phyloP scores from a whole-genome alignment of 2,329 filamentous ascomycete genomes.

The Phaeosphaeriaceae sp. region DNA sequence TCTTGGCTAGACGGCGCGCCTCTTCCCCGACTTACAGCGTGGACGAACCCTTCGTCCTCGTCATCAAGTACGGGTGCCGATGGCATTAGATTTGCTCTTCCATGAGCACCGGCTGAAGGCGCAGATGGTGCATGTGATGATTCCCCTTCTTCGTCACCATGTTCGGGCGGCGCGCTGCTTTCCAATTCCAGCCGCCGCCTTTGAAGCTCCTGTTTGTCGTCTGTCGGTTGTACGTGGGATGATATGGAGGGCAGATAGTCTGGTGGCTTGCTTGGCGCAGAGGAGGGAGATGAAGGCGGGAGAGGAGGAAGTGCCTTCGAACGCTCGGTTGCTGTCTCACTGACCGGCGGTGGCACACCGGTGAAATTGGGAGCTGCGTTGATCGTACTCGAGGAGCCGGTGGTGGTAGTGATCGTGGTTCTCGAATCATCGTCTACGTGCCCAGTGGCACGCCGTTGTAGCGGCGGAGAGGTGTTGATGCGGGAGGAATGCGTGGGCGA shows the following conservation, averaged over 20 bases:
- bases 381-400: conserved; percentile 34
- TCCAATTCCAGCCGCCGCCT: conserved; percentile 50
- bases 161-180: conserved; percentile 49
- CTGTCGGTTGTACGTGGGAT: conserved; percentile 52
- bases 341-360: conserved; percentile 11
- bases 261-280: conserved; percentile 26
- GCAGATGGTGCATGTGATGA: conserved; percentile 25
- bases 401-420: conserved; percentile 22
- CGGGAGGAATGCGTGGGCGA: conserved; percentile 17
- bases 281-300: conserved; percentile 21
- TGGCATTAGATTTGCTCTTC: conserved; percentile 23
- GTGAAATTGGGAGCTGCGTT: conserved; percentile 14
- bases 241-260: conserved; percentile 39
- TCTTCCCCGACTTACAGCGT: conserved; percentile 30
- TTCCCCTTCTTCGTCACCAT: conserved; percentile 29
- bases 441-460: conserved; percentile 23
- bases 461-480: conserved; percentile 8
- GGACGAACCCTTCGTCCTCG: conserved; percentile 42
- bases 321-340: conserved; percentile 12
- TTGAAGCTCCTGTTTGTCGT: conserved; percentile 84
- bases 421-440: conserved; percentile 17
- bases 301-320: conserved; percentile 31
- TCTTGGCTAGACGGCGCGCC: conserved; percentile 8
- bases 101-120: conserved; percentile 19
- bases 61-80: conserved; percentile 44